phyloP scores from a whole-genome alignment of 352 stramenopile genomes.

The Phytophthora pisi region DNA sequence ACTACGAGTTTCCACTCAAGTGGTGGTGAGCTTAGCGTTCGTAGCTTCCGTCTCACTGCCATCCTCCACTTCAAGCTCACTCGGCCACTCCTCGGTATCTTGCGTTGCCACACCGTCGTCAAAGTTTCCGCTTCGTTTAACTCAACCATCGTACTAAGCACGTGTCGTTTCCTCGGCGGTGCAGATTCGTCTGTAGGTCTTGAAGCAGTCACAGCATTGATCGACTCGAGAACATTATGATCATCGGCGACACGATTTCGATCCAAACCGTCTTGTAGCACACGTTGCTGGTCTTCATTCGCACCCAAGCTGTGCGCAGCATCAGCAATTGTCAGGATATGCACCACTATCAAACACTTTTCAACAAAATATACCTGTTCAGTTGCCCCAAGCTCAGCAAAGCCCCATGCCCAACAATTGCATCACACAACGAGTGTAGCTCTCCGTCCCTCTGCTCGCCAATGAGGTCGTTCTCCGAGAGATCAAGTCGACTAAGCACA shows the following conservation, averaged over 20 bases:
- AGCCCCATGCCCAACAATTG: slow-evolving; percentile 7
- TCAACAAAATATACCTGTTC: slow-evolving; percentile 20
- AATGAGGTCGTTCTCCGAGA: slow-evolving; percentile 33
- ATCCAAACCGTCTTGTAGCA: slow-evolving; percentile 18
- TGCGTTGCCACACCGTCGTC: slow-evolving; percentile 26
- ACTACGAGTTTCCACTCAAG: slow-evolving; percentile 30
- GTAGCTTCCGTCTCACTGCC: slow-evolving; percentile 11
- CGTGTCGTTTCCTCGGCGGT: slow-evolving; percentile 9
- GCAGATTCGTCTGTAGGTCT: slow-evolving; percentile 3
- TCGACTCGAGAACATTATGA: slow-evolving; percentile 10
- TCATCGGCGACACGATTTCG: slow-evolving; percentile 26
- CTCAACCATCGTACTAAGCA: slow-evolving; percentile 19
- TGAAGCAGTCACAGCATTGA: slow-evolving; percentile 13
- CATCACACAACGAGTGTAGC: slow-evolving; percentile 2
- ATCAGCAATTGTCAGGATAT: not conserved
- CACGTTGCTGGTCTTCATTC: slow-evolving; percentile 10
- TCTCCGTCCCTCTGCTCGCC: not conserved
- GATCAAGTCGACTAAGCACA: slow-evolving; percentile 38
- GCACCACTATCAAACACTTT: not conserved
- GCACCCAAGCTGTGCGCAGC: slow-evolving; percentile 1
- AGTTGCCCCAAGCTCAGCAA: slow-evolving; percentile 24
- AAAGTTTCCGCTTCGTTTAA: slow-evolving; percentile 3
- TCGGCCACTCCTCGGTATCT: slow-evolving; percentile 16
- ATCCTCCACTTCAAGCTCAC: slow-evolving; percentile 36
- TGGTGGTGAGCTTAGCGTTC: not conserved